Evolutionary conservation across 2,329 filamentous ascomycete species (phyloP).

Genomic region (Alternaria sp.): DNA sequence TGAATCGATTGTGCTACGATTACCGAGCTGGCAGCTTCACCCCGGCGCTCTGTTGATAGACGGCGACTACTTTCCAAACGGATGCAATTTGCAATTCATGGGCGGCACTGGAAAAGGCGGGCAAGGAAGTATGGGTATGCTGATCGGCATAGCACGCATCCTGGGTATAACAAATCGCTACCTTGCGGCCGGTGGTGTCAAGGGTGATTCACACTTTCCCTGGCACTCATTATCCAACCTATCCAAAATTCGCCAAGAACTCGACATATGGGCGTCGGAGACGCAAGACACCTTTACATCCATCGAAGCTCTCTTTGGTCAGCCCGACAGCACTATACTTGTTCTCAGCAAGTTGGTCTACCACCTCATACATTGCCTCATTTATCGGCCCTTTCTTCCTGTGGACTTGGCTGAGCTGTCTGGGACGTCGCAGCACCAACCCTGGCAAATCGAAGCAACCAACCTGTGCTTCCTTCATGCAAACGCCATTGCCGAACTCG

Average conservation of each 20-base stretch:
- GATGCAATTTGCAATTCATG: constrained; percentile 78
- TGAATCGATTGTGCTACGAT: constrained; percentile 74
- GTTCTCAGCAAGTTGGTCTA: constrained; percentile 87
- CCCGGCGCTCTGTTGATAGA: constrained; percentile 70
- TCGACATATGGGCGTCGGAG: constrained; percentile 85
- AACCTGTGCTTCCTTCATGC: constrained; percentile 87
- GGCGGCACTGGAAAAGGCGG: constrained; percentile 73
- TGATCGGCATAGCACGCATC: constrained; percentile 85
- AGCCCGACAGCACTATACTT: constrained; percentile 78
- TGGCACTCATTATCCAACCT: constrained; percentile 88
- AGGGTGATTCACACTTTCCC: constrained; percentile 88
- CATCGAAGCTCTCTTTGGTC: constrained; percentile 76
- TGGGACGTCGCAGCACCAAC: constrained; percentile 83
- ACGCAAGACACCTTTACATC: constrained; percentile 82
- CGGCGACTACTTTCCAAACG: constrained; percentile 81
- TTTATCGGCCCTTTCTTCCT: constrained; percentile 86
- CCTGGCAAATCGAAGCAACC: constrained; percentile 91
- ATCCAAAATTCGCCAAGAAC: constrained; percentile 83
- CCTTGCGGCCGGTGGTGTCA: constrained; percentile 83
- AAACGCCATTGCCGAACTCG: constrained; percentile 84
- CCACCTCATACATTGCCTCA: constrained; percentile 84
- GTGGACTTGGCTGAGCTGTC: constrained; percentile 83
- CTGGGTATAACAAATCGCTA: constrained; percentile 85
- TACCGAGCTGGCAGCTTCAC: constrained; percentile 76
- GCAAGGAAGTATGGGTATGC: constrained; percentile 79